Conservation (phyloP, 768 basidiomycete species). For the Steccherinum ochraceum region DNA sequence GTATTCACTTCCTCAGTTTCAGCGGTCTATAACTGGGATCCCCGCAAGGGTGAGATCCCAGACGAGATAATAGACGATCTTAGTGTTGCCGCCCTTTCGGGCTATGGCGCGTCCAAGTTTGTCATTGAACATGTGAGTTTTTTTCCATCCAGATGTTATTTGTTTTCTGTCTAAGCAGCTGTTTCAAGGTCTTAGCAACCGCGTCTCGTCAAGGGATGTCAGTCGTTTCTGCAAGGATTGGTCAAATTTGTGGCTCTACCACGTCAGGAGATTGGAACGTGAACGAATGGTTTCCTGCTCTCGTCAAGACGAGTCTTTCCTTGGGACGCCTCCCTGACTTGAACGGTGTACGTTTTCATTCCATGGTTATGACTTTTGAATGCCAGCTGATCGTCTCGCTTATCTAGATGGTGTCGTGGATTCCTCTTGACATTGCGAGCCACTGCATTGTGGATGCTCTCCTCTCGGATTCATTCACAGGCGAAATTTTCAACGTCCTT, state of each 20-base stretch:
- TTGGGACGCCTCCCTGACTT: conserved; percentile 7
- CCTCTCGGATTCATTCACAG: background rate
- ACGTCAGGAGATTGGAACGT: conserved; percentile 22
- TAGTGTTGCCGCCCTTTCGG: conserved; percentile 24
- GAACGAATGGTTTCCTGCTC: conserved; percentile 25
- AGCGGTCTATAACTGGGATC: conserved; percentile 17
- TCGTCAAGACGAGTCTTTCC: conserved; percentile 14
- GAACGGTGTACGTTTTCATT: conserved; percentile 5
- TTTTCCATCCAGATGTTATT: background rate
- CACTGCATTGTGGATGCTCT: conserved; percentile 4
- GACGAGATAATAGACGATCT: conserved; percentile 22
- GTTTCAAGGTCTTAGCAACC: conserved; percentile 10
- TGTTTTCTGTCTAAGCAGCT: conserved; percentile 1
- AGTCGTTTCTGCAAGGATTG: conserved; percentile 20
- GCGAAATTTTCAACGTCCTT: conserved; percentile 11
- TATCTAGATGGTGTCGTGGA: conserved; percentile 8
- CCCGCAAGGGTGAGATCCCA: conserved; percentile 12
- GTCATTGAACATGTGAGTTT: conserved; percentile 29
- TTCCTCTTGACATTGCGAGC: conserved; percentile 9
- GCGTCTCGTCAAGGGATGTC: conserved; percentile 7
- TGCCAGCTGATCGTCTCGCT: background rate
- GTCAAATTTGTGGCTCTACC: conserved; percentile 20
- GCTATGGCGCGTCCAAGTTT: conserved; percentile 38
- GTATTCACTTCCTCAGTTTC: conserved; percentile 29
- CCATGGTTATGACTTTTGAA: background rate